A percentile compares a stretch with the other conserved stretches of the same genome.
These are phyloP conservation scores for Tricharina praecox DNA, from an alignment of 495 filamentous ascomycete species.

Conservation along the genomic window DNA sequence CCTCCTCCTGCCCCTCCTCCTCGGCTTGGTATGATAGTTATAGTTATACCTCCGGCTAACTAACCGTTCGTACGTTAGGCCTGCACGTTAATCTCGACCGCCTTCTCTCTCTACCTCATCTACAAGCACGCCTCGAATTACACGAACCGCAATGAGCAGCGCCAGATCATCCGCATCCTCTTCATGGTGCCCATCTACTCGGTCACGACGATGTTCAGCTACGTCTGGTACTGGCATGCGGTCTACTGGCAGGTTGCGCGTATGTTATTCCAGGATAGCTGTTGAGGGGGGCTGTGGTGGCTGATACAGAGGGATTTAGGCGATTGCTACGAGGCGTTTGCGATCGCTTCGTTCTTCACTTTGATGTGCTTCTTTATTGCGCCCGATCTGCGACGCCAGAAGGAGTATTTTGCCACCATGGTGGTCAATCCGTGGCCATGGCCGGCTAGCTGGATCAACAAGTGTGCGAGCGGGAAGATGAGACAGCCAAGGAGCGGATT, in stretches of 20 bases:
- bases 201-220: constrained; percentile 57
- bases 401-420: constrained; percentile 66
- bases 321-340: constrained; percentile 85
- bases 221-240: constrained; percentile 60
- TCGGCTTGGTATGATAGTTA: constrained; percentile 18
- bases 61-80: too few relatives aligned
- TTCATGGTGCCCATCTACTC: constrained; percentile 83
- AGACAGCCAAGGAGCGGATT: constrained; percentile 64
- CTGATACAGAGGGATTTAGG: constrained; percentile 38
- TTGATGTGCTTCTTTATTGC: constrained; percentile 71
- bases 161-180: constrained; percentile 81
- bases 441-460: constrained; percentile 53
- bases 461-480: constrained; percentile 50
- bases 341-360: constrained; percentile 82
- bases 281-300: too few relatives aligned
- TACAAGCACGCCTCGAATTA: constrained; percentile 68
- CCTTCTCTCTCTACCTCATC: constrained; percentile 48
- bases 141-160: constrained; percentile 64
- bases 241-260: constrained; percentile 58
- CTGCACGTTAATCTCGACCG: constrained; percentile 38
- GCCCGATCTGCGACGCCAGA: constrained; percentile 65
- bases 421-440: constrained; percentile 56
- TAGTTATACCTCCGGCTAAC: too few relatives aligned
- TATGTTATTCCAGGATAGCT: background rate
- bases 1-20: constrained; percentile 13